Conservation (phyloP, 306 rosid genomes). For the Dryas drummondii region DNA sequence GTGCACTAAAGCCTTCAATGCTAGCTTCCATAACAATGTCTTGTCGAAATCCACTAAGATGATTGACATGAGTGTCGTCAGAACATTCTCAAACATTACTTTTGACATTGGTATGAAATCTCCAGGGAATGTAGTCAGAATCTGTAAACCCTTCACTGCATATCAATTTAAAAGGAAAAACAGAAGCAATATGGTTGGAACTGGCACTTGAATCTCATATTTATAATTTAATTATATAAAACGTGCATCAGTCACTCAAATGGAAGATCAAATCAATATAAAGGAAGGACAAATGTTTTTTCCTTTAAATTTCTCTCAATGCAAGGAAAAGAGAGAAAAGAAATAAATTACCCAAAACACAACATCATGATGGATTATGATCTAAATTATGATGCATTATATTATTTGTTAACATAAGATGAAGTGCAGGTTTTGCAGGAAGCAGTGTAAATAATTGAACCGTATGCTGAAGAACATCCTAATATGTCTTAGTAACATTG, state of each 20-base stretch:
- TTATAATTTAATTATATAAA: not conserved
- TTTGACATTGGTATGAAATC: constrained; percentile 61
- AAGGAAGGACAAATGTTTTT: not conserved
- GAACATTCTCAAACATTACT: constrained; percentile 51
- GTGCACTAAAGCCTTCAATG: constrained; percentile 64
- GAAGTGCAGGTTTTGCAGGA: not conserved
- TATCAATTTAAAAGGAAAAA: constrained; percentile 25
- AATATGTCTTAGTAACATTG: not conserved
- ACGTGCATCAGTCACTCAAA: not conserved
- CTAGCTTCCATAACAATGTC: constrained; percentile 59
- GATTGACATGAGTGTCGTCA: constrained; percentile 64
- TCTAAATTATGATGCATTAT: not conserved
- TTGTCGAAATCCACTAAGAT: constrained; percentile 51
- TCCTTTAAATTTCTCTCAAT: not conserved
- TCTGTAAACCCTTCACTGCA: constrained; percentile 87
- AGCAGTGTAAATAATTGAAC: not conserved
- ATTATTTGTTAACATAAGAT: not conserved
- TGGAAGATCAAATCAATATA: not conserved
- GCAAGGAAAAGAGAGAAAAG: not conserved
- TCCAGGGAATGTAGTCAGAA: constrained; percentile 65
- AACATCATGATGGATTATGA: not conserved
- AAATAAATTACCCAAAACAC: not conserved
- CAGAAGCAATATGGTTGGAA: constrained; percentile 22
- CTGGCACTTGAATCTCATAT: not conserved
- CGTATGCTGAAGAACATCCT: not conserved